These are phyloP conservation scores for Lactarius pseudohatsudake DNA, from an alignment of 768 basidiomycete genomes.

Conservation along the genomic window DNA sequence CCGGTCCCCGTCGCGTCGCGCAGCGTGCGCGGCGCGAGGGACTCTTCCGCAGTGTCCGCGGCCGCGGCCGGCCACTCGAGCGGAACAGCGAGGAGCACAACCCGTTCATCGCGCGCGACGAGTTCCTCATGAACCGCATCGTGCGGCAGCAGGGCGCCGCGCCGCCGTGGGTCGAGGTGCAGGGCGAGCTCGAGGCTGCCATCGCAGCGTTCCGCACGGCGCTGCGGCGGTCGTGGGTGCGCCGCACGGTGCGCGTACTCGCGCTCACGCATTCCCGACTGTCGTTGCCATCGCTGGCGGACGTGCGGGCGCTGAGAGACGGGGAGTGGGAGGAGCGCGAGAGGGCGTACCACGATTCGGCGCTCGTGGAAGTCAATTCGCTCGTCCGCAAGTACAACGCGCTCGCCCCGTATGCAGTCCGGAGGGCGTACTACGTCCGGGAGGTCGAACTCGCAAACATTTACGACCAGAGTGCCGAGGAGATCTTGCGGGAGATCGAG, in stretches of 20 bases:
- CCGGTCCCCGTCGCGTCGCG: neutral
- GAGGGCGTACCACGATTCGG: slow-evolving; percentile 62
- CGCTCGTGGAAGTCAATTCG: slow-evolving; percentile 69
- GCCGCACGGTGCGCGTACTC: slow-evolving; percentile 66
- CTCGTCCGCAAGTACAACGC: slow-evolving; percentile 79
- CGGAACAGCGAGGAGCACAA: slow-evolving; percentile 49
- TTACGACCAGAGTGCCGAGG: slow-evolving; percentile 52
- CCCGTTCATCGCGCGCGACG: slow-evolving; percentile 70
- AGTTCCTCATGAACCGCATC: slow-evolving; percentile 85
- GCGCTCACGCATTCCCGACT: slow-evolving; percentile 47
- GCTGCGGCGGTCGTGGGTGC: slow-evolving; percentile 68
- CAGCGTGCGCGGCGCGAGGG: slow-evolving; percentile 69
- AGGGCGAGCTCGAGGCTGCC: slow-evolving; percentile 68
- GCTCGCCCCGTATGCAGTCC: slow-evolving; percentile 75
- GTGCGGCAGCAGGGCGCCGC: slow-evolving; percentile 78
- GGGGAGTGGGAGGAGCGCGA: slow-evolving; percentile 70
- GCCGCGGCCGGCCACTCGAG: slow-evolving; percentile 55
- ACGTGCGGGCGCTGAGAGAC: slow-evolving; percentile 55
- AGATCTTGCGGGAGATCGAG: slow-evolving; percentile 46
- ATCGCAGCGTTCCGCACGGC: slow-evolving; percentile 61
- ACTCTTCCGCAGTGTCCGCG: slow-evolving; percentile 68
- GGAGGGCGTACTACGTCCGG: slow-evolving; percentile 58
- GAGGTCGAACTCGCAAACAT: slow-evolving; percentile 56
- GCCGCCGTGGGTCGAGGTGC: slow-evolving; percentile 86
- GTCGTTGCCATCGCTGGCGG: slow-evolving; percentile 36